Percentiles rank a stretch among this genome's conserved stretches.
phyloP scores from a whole-genome alignment of 1,284 basidiomycete species.

The Trichosporon coremiiforme region DNA sequence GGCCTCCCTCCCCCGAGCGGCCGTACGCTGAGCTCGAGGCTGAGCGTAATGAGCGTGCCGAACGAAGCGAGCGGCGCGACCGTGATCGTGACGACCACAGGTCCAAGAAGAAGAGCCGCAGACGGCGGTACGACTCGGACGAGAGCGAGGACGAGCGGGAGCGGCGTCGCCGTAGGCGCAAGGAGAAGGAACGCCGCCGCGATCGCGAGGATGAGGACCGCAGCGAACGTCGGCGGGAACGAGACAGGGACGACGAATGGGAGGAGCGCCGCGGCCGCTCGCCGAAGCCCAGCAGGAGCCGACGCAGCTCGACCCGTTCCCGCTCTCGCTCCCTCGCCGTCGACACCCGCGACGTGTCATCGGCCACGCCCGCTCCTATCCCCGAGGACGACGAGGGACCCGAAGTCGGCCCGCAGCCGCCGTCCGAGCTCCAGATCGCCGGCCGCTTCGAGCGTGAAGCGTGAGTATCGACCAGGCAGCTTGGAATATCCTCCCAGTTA shows the following conservation, averaged over 20 bases:
- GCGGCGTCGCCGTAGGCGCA: constrained; percentile 56
- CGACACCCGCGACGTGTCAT: constrained; percentile 37
- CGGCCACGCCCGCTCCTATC: constrained; percentile 13
- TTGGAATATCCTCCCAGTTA: no score
- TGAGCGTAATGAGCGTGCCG: background rate
- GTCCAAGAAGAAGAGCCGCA: constrained; percentile 43
- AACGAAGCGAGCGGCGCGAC: background rate
- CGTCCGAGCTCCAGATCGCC: constrained; percentile 55
- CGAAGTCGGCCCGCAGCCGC: constrained; percentile 67
- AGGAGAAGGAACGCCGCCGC: constrained; percentile 59
- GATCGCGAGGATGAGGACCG: constrained; percentile 38
- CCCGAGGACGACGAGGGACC: constrained; percentile 62
- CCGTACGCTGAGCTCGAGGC: constrained; percentile 35
- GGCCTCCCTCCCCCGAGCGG: constrained; percentile 80
- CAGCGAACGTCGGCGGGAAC: background rate
- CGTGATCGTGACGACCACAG: constrained; percentile 23
- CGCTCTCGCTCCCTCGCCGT: constrained; percentile 9
- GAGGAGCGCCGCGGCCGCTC: constrained; percentile 33
- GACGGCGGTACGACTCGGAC: constrained; percentile 56
- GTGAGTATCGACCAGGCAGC: constrained; percentile 5
- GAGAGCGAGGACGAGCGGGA: constrained; percentile 65
- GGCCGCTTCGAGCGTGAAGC: constrained; percentile 63
- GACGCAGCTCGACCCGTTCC: background rate
- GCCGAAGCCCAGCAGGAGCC: background rate
- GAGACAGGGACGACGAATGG: constrained; percentile 34